These are phyloP conservation scores for Brasilioporus rufonigricans DNA, from an alignment of 768 basidiomycete species.

Conservation along the genomic window DNA sequence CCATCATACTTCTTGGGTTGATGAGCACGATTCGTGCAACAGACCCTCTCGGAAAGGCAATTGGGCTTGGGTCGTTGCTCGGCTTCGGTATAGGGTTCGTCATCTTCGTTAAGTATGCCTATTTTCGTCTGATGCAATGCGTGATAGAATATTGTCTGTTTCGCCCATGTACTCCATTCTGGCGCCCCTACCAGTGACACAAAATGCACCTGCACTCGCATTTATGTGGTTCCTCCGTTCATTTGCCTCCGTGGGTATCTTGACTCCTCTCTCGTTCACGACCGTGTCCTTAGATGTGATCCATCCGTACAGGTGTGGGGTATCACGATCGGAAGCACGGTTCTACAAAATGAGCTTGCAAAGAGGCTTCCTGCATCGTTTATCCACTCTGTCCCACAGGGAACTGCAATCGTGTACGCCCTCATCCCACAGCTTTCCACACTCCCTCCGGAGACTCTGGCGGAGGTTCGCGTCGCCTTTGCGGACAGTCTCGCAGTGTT, in stretches of 20 bases:
- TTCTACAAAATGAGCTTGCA: not conserved
- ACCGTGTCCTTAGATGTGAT: too few species aligned
- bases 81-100: not conserved
- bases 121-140: not conserved
- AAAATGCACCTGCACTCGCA: not conserved
- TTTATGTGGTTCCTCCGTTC: not conserved
- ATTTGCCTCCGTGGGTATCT: not conserved
- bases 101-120: not conserved
- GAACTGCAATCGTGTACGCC: constrained; percentile 42
- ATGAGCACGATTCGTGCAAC: too few species aligned
- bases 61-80: not conserved
- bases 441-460: too few species aligned
- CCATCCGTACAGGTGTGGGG: not conserved
- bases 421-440: constrained; percentile 43
- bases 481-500: too few species aligned
- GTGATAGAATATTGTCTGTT: not conserved
- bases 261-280: too few species aligned
- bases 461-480: too few species aligned
- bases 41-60: not conserved
- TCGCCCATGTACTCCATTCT: not conserved
- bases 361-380: constrained; percentile 41
- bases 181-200: not conserved
- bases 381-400: constrained; percentile 32
- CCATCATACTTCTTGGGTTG: too few species aligned
- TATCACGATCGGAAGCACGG: not conserved